Evolutionary conservation across 148 eudicot species (phyloP).

Genomic region (Fagopyrum esculentum): DNA sequence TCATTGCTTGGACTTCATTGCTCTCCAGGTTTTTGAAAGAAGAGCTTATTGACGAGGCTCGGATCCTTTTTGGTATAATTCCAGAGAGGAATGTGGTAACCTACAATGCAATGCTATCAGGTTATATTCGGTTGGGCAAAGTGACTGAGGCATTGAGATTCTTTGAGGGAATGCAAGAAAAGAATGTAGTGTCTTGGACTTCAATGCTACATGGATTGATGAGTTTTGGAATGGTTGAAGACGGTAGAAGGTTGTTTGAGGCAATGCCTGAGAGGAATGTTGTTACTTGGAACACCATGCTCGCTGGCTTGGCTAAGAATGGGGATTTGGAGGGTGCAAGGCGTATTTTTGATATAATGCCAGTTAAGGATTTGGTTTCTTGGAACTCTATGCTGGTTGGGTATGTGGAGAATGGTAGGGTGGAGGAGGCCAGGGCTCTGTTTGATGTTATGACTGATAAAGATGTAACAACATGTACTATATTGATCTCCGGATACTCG

Average conservation of each 20-base stretch:
- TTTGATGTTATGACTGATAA: slow-evolving; percentile 29
- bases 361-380: slow-evolving; percentile 27
- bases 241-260: slow-evolving; percentile 30
- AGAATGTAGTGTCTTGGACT: slow-evolving; percentile 44
- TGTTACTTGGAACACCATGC: slow-evolving; percentile 37
- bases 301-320: slow-evolving; percentile 33
- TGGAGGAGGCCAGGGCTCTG: slow-evolving; percentile 36
- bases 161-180: slow-evolving; percentile 29
- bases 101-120: slow-evolving; percentile 35
- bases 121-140: slow-evolving; percentile 26
- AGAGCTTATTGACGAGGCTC: slow-evolving; percentile 29
- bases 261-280: slow-evolving; percentile 42
- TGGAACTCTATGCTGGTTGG: slow-evolving; percentile 38
- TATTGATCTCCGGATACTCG: slow-evolving; percentile 31
- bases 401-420: slow-evolving; percentile 28
- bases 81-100: slow-evolving; percentile 37
- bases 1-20: slow-evolving; percentile 35
- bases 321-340: slow-evolving; percentile 33
- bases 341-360: slow-evolving; percentile 29
- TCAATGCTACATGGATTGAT: slow-evolving; percentile 37
- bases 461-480: slow-evolving; percentile 38
- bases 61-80: slow-evolving; percentile 24
- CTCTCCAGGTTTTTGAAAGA: slow-evolving; percentile 24
- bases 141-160: slow-evolving; percentile 27
- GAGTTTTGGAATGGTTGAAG: slow-evolving; percentile 26